Base-by-base conservation (phyloP, 768 basidiomycete genomes). In the Suillus sp. region DNA sequence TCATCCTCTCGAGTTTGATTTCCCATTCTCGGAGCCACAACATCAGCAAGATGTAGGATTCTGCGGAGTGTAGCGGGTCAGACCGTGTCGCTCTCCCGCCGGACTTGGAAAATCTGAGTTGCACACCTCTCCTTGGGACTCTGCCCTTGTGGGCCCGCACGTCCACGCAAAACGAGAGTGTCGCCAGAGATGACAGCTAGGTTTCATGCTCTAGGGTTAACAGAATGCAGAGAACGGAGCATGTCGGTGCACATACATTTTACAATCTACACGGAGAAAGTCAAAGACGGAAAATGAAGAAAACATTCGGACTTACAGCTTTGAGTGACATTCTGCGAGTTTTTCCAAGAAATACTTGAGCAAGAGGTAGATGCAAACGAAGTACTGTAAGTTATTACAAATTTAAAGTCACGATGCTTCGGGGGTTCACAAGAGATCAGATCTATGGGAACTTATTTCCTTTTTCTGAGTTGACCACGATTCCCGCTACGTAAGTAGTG, bases 131-230 rank as follows among this genome's bases (percentile, higher is more conserved):
- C 95, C 79, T 96, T 96, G 1, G 93, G 88, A 61, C 89, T 86
- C 75, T 95, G 93, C 9, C 95, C 94, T 72, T 92, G 91, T 1
- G 89, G 84, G 40, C 87, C 89, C 45, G 84, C 86, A 65, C 86
- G 84, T 67, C 84, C 89, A 76, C 95, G 88, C 60, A 97, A 79
- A 62, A 96, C 83, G 62, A 96, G 85, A 47, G 94, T 91, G 75
- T 96, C 95, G 42, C 93, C 95, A 50, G 95, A 96, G 65, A 93
- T 85, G 69, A 92, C 93, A 71, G 92, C 95, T 95, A 74, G 60
- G 14, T 51, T 67, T 66, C 56, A 74, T 72, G 68, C 63, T 68
- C 56, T 38, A 65, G 62, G 65, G 66, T 70, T 64, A 73, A 70
- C 61, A 58, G 62, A 65, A 43, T 14, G 53, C 51, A 63, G n/a